Evolutionary conservation across 306 rosid genomes (phyloP).

Genomic region (Purshia tridentata): DNA sequence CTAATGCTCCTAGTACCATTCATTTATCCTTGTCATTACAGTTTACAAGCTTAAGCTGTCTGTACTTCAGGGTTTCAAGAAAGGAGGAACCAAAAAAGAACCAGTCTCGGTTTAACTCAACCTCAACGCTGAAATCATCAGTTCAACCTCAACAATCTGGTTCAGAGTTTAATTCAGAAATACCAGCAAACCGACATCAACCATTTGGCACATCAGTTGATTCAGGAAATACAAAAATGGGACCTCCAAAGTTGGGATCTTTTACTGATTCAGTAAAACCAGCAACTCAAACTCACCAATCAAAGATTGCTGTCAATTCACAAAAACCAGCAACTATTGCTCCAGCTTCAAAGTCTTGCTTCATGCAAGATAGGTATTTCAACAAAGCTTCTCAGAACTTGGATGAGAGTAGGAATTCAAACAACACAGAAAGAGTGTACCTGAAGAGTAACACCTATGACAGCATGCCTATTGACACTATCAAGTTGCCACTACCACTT

Average conservation of each 20-base stretch:
- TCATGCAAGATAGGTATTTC: conserved; percentile 8
- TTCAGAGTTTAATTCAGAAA: conserved; percentile 1
- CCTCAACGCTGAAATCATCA: conserved; percentile 6
- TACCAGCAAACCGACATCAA: not conserved
- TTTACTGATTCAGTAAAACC: conserved; percentile 5
- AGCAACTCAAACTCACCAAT: conserved; percentile 12
- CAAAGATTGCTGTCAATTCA: not conserved
- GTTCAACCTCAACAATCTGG: conserved; percentile 20
- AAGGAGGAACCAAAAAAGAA: conserved; percentile 35
- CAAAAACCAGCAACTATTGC: conserved; percentile 5
- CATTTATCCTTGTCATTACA: not conserved
- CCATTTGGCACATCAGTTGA: not conserved
- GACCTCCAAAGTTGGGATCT: conserved; percentile 15
- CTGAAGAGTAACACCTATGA: not conserved
- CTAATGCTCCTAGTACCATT: not conserved
- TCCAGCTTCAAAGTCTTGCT: not conserved
- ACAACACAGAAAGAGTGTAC: conserved; percentile 4
- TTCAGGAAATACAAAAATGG: conserved; percentile 3
- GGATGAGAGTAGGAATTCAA: not conserved
- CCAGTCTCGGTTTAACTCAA: conserved; percentile 37
- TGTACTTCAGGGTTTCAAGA: conserved; percentile 52
- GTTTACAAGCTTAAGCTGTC: conserved; percentile 9
- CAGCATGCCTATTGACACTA: conserved; percentile 10
- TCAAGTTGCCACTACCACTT: not conserved
- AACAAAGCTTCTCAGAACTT: conserved; percentile 20